Evolutionary conservation across 371 early-diverging fungal genomes (phyloP), one percentile per base, ranked within the genome.

Genomic region (Mortierella sp.): DNA sequence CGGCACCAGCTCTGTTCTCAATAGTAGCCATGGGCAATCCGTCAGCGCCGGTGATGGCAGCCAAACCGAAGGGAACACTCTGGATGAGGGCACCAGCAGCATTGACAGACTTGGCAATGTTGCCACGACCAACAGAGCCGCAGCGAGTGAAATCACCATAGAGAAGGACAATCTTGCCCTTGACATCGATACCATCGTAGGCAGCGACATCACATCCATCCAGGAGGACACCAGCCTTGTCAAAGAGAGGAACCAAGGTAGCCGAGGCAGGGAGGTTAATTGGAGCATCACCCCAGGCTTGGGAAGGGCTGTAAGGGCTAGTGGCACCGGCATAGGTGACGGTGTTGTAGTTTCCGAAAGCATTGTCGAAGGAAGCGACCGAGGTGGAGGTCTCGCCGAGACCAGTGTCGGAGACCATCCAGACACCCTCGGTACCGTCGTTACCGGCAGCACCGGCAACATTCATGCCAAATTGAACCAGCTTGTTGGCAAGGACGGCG

Each of bases 311-410:
- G 70, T 84, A 84, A 24, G 81, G 77, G 68, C 74, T 31, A 1
- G 71, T 38, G 14, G 13, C 72, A 38, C 50, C 54, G 45, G 42
- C 76, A 24, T 80, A 77, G 42, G 79, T 72, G 57, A 88, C 70
- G 16, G 80, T 77, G 44, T 60, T 65, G 24, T 90, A 88, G 34
- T 87, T 73, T 7, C 88, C 88, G 44, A 81, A 73, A 8, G 77
- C 71, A 78, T 92, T 94, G 72, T 97, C 96, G 21, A 96, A 88
- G 28, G 95, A 93, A 42, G 95, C 96, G n/a, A 96, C 94, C 24
- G 93, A 92, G 63, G 95, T 78, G 21, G 93, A 94, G 54, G 91
- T 90, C 16, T 81, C 84, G 0, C 94, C 94, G 28, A 95, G 88
- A 19, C 93, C 92, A 8, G 96, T 95, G 0, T 94, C 85, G 0